Conservation (phyloP, 208 protist genomes). For the Trypanosoma caninum region DNA sequence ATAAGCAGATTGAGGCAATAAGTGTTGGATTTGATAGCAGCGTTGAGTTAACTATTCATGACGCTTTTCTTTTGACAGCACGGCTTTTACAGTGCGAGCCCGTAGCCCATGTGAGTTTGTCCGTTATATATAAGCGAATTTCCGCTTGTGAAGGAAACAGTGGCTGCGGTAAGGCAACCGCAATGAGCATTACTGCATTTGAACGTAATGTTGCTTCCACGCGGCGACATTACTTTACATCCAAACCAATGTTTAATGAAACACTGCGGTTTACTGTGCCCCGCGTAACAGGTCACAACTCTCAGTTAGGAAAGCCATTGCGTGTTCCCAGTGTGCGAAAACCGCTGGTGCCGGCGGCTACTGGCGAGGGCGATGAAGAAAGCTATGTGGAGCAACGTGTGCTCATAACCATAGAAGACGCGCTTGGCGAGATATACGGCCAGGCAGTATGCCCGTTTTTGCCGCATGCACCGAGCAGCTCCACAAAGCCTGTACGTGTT, state of each 20-base stretch:
- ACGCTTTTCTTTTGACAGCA: slow-evolving; percentile 66
- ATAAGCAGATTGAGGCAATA: slow-evolving; percentile 23
- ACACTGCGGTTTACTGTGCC: slow-evolving; percentile 12
- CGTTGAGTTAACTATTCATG: slow-evolving; percentile 67
- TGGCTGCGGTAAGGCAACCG: slow-evolving; percentile 7
- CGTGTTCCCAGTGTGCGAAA: not conserved
- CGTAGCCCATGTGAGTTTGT: slow-evolving; percentile 55
- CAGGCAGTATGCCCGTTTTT: slow-evolving; percentile 77
- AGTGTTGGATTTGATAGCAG: slow-evolving; percentile 62
- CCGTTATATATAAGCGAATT: slow-evolving; percentile 48
- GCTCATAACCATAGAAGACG: slow-evolving; percentile 54
- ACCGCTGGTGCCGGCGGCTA: not conserved
- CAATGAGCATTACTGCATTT: slow-evolving; percentile 7
- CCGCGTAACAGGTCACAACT: not conserved
- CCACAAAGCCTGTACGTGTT: slow-evolving; percentile 44
- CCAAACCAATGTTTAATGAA: slow-evolving; percentile 24
- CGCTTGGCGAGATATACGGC: slow-evolving; percentile 34
- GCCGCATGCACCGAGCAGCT: slow-evolving; percentile 47
- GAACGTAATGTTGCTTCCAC: slow-evolving; percentile 15
- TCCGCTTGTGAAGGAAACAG: slow-evolving; percentile 1
- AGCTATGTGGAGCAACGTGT: slow-evolving; percentile 41
- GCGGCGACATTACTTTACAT: slow-evolving; percentile 20
- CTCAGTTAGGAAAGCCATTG: not conserved
- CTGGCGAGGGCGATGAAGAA: not conserved
- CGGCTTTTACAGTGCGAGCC: slow-evolving; percentile 75